Conservation (phyloP, 371 early-diverging fungal species). For the Mortierella sp. region DNA sequence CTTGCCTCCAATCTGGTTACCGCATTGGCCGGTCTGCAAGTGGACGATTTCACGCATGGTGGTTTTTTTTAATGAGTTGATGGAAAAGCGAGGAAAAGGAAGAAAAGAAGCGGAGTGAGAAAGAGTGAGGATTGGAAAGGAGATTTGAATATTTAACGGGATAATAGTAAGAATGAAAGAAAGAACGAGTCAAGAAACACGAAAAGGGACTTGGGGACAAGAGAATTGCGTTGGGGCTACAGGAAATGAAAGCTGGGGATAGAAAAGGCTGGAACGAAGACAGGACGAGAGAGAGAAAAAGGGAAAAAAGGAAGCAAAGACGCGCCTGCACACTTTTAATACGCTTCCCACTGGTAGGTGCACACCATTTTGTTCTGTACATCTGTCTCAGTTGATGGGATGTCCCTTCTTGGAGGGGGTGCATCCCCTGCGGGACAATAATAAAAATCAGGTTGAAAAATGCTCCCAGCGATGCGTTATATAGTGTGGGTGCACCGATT, state of each 20-base stretch:
- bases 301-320: not conserved
- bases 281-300: slow-evolving; percentile 5
- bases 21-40: slow-evolving; percentile 98
- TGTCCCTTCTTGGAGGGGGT: too few species aligned
- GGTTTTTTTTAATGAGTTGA: slow-evolving; percentile 13
- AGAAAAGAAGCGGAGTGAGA: not conserved
- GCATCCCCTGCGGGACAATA: too few species aligned
- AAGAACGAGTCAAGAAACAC: not conserved
- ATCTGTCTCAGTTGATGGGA: too few species aligned
- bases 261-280: not conserved
- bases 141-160: too few species aligned
- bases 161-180: slow-evolving; percentile 3
- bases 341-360: too few species aligned
- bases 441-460: slow-evolving; percentile 6
- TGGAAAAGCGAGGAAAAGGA: slow-evolving; percentile 3
- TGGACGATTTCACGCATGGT: slow-evolving; percentile 99
- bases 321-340: too few species aligned
- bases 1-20: slow-evolving; percentile 78
- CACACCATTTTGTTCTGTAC: too few species aligned
- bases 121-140: not conserved
- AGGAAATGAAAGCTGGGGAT: too few species aligned
- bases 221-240: too few species aligned
- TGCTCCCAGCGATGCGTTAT: too few species aligned
- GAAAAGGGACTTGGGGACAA: not conserved
- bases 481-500: too few species aligned